A percentile compares a stretch with the other conserved stretches of the same genome.
Evolutionary conservation across 1,139 yeast species (phyloP).

Genomic region (Magnusiomyces paraingens): DNA sequence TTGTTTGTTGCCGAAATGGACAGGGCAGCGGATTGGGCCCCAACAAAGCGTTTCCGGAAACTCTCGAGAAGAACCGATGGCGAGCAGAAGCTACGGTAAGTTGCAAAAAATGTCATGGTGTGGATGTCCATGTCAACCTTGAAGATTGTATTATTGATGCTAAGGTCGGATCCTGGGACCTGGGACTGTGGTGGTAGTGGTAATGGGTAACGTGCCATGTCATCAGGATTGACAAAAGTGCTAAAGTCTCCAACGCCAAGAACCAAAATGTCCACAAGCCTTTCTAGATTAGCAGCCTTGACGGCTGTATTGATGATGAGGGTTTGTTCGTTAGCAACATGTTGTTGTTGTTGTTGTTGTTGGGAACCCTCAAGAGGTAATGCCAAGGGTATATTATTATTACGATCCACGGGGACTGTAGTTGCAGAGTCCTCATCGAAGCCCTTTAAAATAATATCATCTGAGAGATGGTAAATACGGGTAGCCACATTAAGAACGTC

Average conservation of each 20-base stretch:
- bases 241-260: conserved; percentile 56
- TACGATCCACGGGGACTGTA: conserved; percentile 1
- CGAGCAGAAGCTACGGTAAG: conserved; percentile 57
- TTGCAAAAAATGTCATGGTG: conserved; percentile 58
- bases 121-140: conserved; percentile 55
- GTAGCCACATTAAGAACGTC: conserved; percentile 57
- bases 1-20: conserved; percentile 33
- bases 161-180: neutral
- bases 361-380: neutral
- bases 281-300: conserved; percentile 56
- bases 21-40: conserved; percentile 53
- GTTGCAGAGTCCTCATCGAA: conserved; percentile 30
- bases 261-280: conserved; percentile 55
- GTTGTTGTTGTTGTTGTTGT: neutral
- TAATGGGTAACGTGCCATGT: conserved; percentile 18
- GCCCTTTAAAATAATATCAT: conserved; percentile 52
- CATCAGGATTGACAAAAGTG: conserved; percentile 39
- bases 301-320: conserved; percentile 39
- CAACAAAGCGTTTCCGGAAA: conserved; percentile 46
- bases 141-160: conserved; percentile 20
- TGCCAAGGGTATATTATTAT: neutral
- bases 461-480: conserved; percentile 45
- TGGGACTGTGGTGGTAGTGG: neutral
- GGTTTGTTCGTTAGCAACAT: conserved; percentile 15
- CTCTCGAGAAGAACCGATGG: conserved; percentile 46